Evolutionary conservation across 495 filamentous ascomycete genomes (phyloP), one percentile per base, ranked within the genome.

Genomic region (Penicillium atrosanguineum): DNA sequence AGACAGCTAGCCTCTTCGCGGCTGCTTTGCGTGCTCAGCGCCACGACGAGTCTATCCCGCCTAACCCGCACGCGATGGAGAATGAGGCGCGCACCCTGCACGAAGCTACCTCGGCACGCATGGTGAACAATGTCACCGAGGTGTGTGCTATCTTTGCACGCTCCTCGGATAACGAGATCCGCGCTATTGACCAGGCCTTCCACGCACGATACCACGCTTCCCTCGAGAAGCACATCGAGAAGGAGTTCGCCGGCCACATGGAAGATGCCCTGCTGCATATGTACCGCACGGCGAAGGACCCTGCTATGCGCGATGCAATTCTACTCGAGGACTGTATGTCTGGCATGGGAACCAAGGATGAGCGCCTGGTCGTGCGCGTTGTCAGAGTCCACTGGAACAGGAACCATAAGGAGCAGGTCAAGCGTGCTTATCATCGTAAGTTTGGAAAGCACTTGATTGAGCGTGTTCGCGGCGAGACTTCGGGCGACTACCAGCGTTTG

Each of bases 221-320:
- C 18, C 73, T 98, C 8, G 85, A 89, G 49, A 82, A 83, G 25
- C 84, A 89, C 46, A 80, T 97, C 39, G 77, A 80, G 47, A 86
- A 80, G 72, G 86, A 94, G 63, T 95, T 96, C 70, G 87, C 85
- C 1, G 93, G 92, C 0, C 93, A 97, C 61, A 96, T 97, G 90
- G 81, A 92, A 69, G 80, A 87, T 23, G 91, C 90, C 0, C 70
- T 96, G n/a, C 67, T 91, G 38, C 83, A 81, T 48, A 89, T 95
- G 69, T 72, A 96, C 5, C 80, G 80, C n/a, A 78, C 82, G 0
- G 94, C 88, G 6, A 70, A 82, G 11, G 89, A 97, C 61, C 87
- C 86, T 46, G 88, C 87, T 20, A 85, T 87, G 80, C 82, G 88
- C 41, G 92, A 96, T 61, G 93, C 94, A 0, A 74, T 79, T 21